A percentile compares a stretch with the other conserved stretches of the same genome.
phyloP scores from a whole-genome alignment of 2,329 filamentous ascomycete genomes.

The Nothophaeocryptopus gaeumannii region DNA sequence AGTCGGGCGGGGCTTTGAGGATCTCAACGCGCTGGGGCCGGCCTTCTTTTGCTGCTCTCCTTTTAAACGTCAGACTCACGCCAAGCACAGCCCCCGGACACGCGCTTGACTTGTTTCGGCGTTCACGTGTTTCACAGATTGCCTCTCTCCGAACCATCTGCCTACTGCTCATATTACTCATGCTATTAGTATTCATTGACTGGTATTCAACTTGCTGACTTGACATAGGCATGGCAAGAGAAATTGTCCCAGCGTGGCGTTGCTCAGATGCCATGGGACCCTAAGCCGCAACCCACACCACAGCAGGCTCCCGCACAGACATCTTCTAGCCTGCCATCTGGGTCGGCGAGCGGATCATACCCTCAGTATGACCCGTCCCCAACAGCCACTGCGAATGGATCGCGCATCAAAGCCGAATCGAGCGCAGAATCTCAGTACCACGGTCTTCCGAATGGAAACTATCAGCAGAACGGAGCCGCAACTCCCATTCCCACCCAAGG shows the following conservation, averaged over 20 bases:
- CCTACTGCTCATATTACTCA: too few species aligned
- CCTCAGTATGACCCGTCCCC: constrained; percentile 17
- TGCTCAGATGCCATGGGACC: constrained; percentile 93
- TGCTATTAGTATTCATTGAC: too few species aligned
- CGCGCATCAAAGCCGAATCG: constrained; percentile 55
- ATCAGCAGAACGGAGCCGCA: constrained; percentile 21
- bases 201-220: constrained; percentile 11
- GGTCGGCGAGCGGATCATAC: constrained; percentile 24
- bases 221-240: constrained; percentile 79
- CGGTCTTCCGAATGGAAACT: constrained; percentile 28
- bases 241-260: constrained; percentile 83
- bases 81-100: constrained; percentile 20
- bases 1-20: constrained; percentile 42
- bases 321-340: constrained; percentile 20
- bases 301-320: constrained; percentile 34
- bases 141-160: too few species aligned
- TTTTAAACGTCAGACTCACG: constrained; percentile 42
- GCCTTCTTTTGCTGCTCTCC: constrained; percentile 44
- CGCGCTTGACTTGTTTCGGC: constrained; percentile 37
- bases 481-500: constrained; percentile 34
- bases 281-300: constrained; percentile 61
- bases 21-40: constrained; percentile 38
- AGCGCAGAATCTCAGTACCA: constrained; percentile 35
- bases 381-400: constrained; percentile 39
- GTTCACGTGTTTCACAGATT: constrained; percentile 18